These are phyloP conservation scores for Fraxinus nigra DNA, from an alignment of 305 asterid genomes.

Conservation along the genomic window DNA sequence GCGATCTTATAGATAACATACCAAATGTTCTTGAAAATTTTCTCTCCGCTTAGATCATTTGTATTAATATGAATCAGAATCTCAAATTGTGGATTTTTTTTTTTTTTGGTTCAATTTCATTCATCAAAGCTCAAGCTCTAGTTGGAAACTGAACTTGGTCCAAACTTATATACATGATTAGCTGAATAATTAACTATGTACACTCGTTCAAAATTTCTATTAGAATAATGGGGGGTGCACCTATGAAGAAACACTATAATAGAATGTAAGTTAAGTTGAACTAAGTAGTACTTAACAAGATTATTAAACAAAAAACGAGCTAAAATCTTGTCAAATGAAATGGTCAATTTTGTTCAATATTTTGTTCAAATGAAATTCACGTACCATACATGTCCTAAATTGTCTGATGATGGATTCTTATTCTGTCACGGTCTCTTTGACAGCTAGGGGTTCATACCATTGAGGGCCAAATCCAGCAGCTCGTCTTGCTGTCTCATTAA, in stretches of 20 bases:
- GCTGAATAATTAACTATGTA: not conserved
- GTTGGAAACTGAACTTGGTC: not conserved
- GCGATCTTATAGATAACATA: no score
- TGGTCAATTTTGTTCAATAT: not conserved
- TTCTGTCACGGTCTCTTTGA: slow-evolving; percentile 37
- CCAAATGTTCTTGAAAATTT: no score
- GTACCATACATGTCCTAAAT: not conserved
- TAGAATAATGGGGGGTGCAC: not conserved
- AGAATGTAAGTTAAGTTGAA: not conserved
- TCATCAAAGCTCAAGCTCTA: not conserved
- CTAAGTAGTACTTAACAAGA: not conserved
- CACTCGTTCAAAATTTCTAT: not conserved
- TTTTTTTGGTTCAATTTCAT: not conserved
- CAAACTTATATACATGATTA: not conserved
- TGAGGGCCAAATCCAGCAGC: slow-evolving; percentile 91
- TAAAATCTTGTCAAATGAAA: not conserved
- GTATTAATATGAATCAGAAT: no score
- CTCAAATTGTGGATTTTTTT: not conserved
- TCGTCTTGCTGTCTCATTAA: slow-evolving; percentile 77
- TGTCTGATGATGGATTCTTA: not conserved
- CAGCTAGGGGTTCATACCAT: slow-evolving; percentile 92
- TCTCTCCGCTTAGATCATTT: no score
- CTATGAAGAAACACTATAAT: not conserved
- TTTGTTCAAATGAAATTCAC: no score
- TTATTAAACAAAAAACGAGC: not conserved